Base-by-base conservation (phyloP, 2,329 filamentous ascomycete species). In the Aspergillus fijiensis region DNA sequence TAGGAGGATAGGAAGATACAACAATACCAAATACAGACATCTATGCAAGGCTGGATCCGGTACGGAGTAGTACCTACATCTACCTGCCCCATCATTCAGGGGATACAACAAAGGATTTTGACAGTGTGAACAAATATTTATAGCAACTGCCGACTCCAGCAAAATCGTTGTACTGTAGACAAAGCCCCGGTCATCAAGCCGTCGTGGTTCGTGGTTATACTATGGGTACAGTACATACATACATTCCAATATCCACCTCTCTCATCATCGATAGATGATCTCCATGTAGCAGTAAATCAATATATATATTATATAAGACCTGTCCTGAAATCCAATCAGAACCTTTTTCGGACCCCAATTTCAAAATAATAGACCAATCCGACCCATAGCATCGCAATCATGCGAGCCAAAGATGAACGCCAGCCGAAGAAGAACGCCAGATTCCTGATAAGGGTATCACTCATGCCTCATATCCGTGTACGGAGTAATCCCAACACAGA, bases 381-480 rank as follows among this genome's bases (percentile, higher is more conserved):
- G 5, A 16, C 12, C 33, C 5, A 1, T 12, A 35, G 5, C 5
- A 10, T 35, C 14, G 39, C 39, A 45, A 45, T 19, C 39, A 45
- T 7, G 39, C 16, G 16, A n/a, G 5, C 27, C 7, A 19, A 45
- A 14, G 2, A 45, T 45, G 5, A 45, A 45, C 39, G 4, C 39
- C 39, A 19, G 6, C 39, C 39, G 6, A 45, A 19, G 1, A 35
- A 19, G 6, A 51, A 55, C 23, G 11, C 52, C 48, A 51, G 16
- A 31, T 14, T 23, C 49, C 35, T 57, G 50, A 58, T 35, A 62
- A 60, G 64, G 62, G 63, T 66, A 66, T 66, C 64, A 65, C 57
- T 65, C 56, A 61, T 60, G 60, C 49, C 35, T 56, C 51, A 62
- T 52, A 35, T 58, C 47, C 59, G 55, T 64, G 49, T 63, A 59